Conservation (phyloP, 441 rosid genomes). For the Francoa sonchifolia region DNA sequence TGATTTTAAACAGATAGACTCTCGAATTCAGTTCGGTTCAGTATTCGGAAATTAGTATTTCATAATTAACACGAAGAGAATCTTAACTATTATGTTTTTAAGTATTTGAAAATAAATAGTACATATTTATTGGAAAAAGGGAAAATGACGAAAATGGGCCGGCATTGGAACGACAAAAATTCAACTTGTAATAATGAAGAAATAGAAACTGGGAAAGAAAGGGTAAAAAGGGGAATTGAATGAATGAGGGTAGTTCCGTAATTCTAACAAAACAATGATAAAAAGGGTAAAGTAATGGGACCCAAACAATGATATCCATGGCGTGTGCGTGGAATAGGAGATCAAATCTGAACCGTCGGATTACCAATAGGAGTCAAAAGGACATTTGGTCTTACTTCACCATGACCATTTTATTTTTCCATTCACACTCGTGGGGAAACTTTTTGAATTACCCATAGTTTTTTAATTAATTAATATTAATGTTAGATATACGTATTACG, state of each 20-base stretch:
- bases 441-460: too few relatives aligned
- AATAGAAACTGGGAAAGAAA: background rate
- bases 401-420: slow-evolving; percentile 21
- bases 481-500: too few relatives aligned
- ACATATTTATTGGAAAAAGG: too few relatives aligned
- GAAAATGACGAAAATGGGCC: too few relatives aligned
- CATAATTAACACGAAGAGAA: too few relatives aligned
- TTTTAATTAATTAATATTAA: too few relatives aligned
- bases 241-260: slow-evolving; percentile 23
- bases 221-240: background rate
- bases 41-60: too few relatives aligned
- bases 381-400: slow-evolving; percentile 10
- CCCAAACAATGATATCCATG: slow-evolving; percentile 15
- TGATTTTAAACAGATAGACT: too few relatives aligned
- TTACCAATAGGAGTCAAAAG: slow-evolving; percentile 12
- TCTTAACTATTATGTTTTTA: too few relatives aligned
- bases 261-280: slow-evolving; percentile 26
- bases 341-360: slow-evolving; percentile 23
- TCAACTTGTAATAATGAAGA: background rate
- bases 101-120: too few relatives aligned
- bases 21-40: too few relatives aligned
- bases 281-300: slow-evolving; percentile 19
- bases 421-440: slow-evolving; percentile 21
- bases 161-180: too few relatives aligned
- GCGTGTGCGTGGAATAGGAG: slow-evolving; percentile 21